Evolutionary conservation across 129 eudicot species (phyloP).

Genomic region (Smallanthus sonchifolius): DNA sequence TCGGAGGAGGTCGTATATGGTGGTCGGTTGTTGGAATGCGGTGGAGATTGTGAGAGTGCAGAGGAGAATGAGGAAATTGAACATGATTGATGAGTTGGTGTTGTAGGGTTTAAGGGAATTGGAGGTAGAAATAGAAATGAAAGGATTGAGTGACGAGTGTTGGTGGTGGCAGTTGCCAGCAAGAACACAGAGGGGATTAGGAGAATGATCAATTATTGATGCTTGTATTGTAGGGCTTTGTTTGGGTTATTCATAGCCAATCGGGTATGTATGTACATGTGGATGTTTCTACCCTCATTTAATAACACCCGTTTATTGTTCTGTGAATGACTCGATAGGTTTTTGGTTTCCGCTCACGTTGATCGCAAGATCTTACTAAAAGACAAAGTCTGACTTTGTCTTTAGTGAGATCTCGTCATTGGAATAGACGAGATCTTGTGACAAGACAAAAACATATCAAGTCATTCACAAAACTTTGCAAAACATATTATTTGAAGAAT

Average conservation of each 20-base stretch:
- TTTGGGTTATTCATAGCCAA: slow-evolving; percentile 29
- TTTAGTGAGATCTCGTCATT: too few relatives aligned
- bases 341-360: too few relatives aligned
- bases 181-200: slow-evolving; percentile 62
- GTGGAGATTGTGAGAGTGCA: slow-evolving; percentile 18
- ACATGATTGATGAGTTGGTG: slow-evolving; percentile 26
- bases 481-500: too few relatives aligned
- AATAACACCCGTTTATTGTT: too few relatives aligned
- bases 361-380: too few relatives aligned
- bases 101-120: slow-evolving; percentile 38
- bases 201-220: slow-evolving; percentile 73
- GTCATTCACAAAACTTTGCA: too few relatives aligned
- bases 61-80: slow-evolving; percentile 7
- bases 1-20: slow-evolving; percentile 59
- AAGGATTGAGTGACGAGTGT: slow-evolving; percentile 3
- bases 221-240: slow-evolving; percentile 32
- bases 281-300: slow-evolving; percentile 11
- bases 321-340: too few relatives aligned
- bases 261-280: slow-evolving; percentile 18
- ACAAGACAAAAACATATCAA: too few relatives aligned
- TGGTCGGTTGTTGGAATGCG: slow-evolving; percentile 5
- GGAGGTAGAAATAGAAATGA: neutral
- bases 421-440: too few relatives aligned
- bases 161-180: slow-evolving; percentile 44
- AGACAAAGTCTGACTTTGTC: too few relatives aligned